Conservation (phyloP, 495 filamentous ascomycete genomes). For the Immersiella caudata region DNA sequence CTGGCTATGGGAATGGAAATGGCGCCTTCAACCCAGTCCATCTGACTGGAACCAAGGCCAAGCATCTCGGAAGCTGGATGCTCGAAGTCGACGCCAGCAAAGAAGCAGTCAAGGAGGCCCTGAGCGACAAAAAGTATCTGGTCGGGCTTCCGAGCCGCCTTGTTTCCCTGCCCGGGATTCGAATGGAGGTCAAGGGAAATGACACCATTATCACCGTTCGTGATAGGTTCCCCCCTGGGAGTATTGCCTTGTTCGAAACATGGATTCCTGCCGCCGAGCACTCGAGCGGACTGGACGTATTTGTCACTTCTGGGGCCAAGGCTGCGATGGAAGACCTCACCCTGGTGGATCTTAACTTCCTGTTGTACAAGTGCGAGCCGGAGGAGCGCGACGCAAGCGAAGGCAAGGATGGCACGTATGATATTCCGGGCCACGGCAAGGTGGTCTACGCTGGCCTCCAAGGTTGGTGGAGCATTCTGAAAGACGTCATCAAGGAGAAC, state of each 20-base stretch:
- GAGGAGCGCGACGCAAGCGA: conserved; percentile 84
- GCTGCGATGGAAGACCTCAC: conserved; percentile 73
- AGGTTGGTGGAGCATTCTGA: conserved; percentile 96
- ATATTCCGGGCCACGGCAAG: conserved; percentile 78
- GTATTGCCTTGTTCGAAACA: conserved; percentile 93
- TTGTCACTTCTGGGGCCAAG: conserved; percentile 78
- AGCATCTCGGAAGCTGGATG: conserved; percentile 83
- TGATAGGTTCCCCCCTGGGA: conserved; percentile 83
- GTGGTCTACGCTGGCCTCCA: conserved; percentile 96
- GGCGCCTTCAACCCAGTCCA: conserved; percentile 74
- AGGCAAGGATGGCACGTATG: conserved; percentile 83
- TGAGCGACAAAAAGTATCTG: conserved; percentile 69
- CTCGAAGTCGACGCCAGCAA: conserved; percentile 77
- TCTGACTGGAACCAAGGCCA: conserved; percentile 73
- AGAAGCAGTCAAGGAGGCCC: conserved; percentile 62
- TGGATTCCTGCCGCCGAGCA: conserved; percentile 87
- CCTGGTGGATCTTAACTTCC: conserved; percentile 85
- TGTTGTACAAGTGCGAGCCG: conserved; percentile 88
- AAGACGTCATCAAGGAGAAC: conserved; percentile 83
- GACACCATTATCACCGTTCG: conserved; percentile 82
- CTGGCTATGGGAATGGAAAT: conserved; percentile 79
- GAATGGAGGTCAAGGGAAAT: conserved; percentile 65
- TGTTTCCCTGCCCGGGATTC: conserved; percentile 68
- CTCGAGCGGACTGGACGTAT: conserved; percentile 75
- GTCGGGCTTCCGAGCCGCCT: conserved; percentile 81